phyloP scores from a whole-genome alignment of 345 rosid species.

The Ricinus communis region DNA sequence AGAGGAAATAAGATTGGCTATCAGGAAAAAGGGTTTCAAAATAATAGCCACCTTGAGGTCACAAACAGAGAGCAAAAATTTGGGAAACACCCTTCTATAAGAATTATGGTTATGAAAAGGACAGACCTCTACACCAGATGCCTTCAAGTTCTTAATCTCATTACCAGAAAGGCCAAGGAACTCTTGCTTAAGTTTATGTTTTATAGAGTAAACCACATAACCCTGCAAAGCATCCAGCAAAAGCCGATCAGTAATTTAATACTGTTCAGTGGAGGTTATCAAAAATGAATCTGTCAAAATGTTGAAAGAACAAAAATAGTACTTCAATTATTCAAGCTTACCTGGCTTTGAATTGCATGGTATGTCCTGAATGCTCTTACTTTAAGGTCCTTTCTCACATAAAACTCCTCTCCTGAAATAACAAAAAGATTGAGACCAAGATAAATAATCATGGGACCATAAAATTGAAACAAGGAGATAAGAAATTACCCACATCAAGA shows the following conservation, averaged over 20 bases:
- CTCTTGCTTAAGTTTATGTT: slow-evolving; percentile 75
- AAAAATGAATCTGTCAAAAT: not conserved
- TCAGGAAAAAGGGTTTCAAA: too few species aligned
- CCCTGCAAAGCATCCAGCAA: slow-evolving; percentile 51
- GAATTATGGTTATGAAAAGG: slow-evolving; percentile 7
- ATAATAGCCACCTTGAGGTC: not conserved
- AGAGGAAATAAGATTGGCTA: too few species aligned
- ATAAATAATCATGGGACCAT: not conserved
- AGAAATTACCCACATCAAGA: slow-evolving; percentile 74
- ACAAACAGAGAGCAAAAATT: not conserved
- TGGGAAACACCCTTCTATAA: too few species aligned
- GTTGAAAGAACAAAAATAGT: slow-evolving; percentile 1
- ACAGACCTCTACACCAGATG: slow-evolving; percentile 80
- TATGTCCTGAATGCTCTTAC: slow-evolving; percentile 91
- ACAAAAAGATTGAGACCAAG: slow-evolving; percentile 18
- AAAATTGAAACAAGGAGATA: not conserved
- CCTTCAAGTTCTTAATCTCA: slow-evolving; percentile 78
- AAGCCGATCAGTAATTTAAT: not conserved
- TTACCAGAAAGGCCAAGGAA: slow-evolving; percentile 64
- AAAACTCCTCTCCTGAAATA: slow-evolving; percentile 75
- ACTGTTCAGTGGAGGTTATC: slow-evolving; percentile 4
- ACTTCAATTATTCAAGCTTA: slow-evolving; percentile 13
- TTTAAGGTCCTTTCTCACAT: slow-evolving; percentile 71
- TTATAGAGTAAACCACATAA: slow-evolving; percentile 73
- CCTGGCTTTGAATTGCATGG: slow-evolving; percentile 92